Base-by-base conservation (phyloP, 805 yeast genomes). In the Starmerella lactis-condensi region DNA sequence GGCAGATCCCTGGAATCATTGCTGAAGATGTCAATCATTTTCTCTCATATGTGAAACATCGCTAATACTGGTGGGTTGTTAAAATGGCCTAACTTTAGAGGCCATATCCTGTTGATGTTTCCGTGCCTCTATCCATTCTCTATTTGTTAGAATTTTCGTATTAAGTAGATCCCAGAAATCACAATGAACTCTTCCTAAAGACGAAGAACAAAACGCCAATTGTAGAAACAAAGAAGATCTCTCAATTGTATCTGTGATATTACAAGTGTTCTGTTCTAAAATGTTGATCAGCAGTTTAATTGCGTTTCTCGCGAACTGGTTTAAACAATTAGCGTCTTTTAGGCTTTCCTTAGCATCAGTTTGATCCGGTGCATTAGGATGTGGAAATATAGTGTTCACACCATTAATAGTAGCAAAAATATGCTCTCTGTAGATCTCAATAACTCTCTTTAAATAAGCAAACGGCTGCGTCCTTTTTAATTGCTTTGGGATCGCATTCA, bases 391-490 rank as follows among this genome's bases (percentile, higher is more conserved):
- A 4, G 78, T 67, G 36, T 63, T 64, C 49, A 64, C 75, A 2
- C 73, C 67, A 34, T 75, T 65, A 2, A 79, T 58, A 1, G 89
- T 70, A 17, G 73, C 75, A 51, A 74, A 76, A 12, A 79, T 69
- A 43, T 69, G 75, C 49, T 83, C 95, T 48, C 98, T 64, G 35
- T 79, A 69, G 4, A 78, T 69, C 50, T 89, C 96, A 23, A 85
- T 64, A 42, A 69, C 74, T 40, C 92, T 60, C 43, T 81, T 82
- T 34, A 83, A 56, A 46, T 70, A 77, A 30, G 72, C 67, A 34
- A 70, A 69, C 3, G 67, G 54, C 29, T 64, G 65, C 32, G 64
- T 60, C 29, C 64, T 59, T 32, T 62, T 58, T 31, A 76, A 57
- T 1, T 81, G 82, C 14, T 45, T 47, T 12, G 41, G 42, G n/a